Evolutionary conservation across 2,329 filamentous ascomycete species (phyloP).

Genomic region (Talaromyces atroroseus): DNA sequence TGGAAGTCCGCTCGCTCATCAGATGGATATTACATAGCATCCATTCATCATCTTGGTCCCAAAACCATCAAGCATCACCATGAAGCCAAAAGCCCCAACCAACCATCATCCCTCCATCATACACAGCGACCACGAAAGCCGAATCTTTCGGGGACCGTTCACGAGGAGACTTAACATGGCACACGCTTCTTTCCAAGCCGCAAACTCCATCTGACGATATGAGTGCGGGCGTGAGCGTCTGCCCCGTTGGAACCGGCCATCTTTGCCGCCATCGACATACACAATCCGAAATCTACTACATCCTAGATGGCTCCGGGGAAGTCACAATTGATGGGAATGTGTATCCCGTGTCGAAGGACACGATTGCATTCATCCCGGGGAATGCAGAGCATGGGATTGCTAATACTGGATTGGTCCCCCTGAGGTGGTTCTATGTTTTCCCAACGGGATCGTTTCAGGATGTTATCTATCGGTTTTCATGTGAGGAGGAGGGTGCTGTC

Average conservation of each 20-base stretch:
- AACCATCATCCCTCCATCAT: too few species aligned
- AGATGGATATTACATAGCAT: too few species aligned
- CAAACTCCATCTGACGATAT: neutral
- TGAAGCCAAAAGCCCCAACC: too few species aligned
- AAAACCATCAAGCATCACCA: too few species aligned
- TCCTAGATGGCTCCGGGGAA: neutral
- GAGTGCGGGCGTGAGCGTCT: neutral
- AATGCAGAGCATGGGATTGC: neutral
- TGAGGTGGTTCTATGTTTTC: neutral
- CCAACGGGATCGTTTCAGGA: neutral
- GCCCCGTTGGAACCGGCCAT: neutral
- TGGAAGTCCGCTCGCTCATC: too few species aligned
- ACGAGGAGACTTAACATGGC: neutral
- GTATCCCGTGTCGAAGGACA: neutral
- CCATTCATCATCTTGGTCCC: too few species aligned
- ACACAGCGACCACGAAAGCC: too few species aligned
- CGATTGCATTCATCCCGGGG: neutral
- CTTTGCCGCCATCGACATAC: neutral
- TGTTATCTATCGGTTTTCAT: neutral
- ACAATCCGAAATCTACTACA: neutral
- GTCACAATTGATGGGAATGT: neutral
- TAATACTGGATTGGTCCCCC: neutral
- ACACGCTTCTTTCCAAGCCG: conserved; percentile 6
- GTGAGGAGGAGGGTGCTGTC: too few species aligned
- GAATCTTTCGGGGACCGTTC: too few species aligned